phyloP scores from a whole-genome alignment of 2,329 filamentous ascomycete genomes.

The Colletotrichum sojae region DNA sequence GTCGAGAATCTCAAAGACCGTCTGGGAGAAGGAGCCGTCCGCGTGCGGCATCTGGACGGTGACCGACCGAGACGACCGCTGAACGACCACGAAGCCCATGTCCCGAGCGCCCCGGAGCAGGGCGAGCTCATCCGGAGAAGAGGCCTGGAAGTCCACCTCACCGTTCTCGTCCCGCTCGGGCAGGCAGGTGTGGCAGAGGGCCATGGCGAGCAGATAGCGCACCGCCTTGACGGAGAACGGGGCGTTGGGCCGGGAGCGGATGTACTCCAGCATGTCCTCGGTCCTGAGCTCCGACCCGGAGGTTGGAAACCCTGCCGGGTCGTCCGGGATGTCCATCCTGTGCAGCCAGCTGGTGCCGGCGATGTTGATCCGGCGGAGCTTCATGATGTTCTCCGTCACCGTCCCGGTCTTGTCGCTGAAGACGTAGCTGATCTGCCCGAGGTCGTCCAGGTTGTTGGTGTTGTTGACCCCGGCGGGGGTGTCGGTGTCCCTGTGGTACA shows the following conservation, averaged over 20 bases:
- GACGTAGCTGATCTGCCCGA: constrained; percentile 90
- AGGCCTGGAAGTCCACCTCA: constrained; percentile 83
- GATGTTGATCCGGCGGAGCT: constrained; percentile 91
- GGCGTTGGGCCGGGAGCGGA: constrained; percentile 81
- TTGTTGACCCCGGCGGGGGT: constrained; percentile 92
- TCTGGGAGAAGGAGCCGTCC: constrained; percentile 58
- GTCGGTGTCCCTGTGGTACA: constrained; percentile 88
- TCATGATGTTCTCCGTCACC: constrained; percentile 94
- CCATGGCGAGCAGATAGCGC: constrained; percentile 86
- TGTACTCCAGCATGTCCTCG: constrained; percentile 81
- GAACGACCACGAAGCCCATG: constrained; percentile 82
- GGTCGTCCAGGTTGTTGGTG: constrained; percentile 93
- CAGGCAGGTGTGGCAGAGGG: constrained; percentile 90
- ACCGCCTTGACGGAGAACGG: constrained; percentile 83
- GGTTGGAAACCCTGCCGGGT: constrained; percentile 58
- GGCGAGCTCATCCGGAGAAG: constrained; percentile 91
- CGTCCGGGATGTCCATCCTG: constrained; percentile 74
- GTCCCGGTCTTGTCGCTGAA: constrained; percentile 98
- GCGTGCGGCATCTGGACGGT: constrained; percentile 61
- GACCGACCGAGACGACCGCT: constrained; percentile 80
- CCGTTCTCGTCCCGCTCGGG: constrained; percentile 82
- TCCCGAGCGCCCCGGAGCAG: constrained; percentile 88
- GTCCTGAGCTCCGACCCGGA: constrained; percentile 71
- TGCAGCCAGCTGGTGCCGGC: constrained; percentile 92
- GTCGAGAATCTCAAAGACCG: constrained; percentile 85